Base-by-base conservation (phyloP, 2,329 filamentous ascomycete genomes). In the Phialophora macrospora region DNA sequence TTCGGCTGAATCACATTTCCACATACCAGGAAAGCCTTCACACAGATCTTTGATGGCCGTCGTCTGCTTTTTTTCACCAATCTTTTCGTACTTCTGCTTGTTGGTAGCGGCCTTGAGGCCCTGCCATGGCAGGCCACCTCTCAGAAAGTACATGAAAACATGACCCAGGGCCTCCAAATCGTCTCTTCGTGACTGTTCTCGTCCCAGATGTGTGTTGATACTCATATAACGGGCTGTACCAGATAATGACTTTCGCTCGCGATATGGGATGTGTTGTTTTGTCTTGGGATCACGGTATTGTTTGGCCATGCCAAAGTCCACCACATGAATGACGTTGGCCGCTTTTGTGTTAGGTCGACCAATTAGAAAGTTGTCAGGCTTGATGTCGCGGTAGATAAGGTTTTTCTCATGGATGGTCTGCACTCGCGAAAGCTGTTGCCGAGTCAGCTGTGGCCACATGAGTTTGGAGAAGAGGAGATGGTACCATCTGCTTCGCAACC, bases 31-130 rank as follows among this genome's bases (percentile, higher is more conserved):
- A 80, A 96, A 98, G 59, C 92, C 90, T 73, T 97, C 93, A 77
- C 94, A 98, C 17, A 99, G 87, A 74, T 99, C 95, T 82, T 97
- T 97, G 82, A 99, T 96, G 4, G 88, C 87, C 24, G 95, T 98
- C 0, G 94, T 97, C 82, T 98, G 95, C 84, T 99, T 99, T 90
- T 99, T 98, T 84, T 99, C 94, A 54, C 95, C 95, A 80, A 99
- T 99, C 86, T 98, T 98, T 82, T 99, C 95, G 78, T 99, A 99
- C 82, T 99, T 99, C 78, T 99, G 95, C 87, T 99, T 89, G 80
- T 89, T 89, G 17, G 52, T 55, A 11, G 52, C 52, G 2, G 52
- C 52, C 78, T 89, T 89, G 65, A 89, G 78, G 62, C 87, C 87
- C 76, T 89, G 87, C 87, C 87, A 89, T 62, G 87, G 87, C 59